Base-by-base conservation (phyloP, 345 rosid genomes). In the Citrus medica region DNA sequence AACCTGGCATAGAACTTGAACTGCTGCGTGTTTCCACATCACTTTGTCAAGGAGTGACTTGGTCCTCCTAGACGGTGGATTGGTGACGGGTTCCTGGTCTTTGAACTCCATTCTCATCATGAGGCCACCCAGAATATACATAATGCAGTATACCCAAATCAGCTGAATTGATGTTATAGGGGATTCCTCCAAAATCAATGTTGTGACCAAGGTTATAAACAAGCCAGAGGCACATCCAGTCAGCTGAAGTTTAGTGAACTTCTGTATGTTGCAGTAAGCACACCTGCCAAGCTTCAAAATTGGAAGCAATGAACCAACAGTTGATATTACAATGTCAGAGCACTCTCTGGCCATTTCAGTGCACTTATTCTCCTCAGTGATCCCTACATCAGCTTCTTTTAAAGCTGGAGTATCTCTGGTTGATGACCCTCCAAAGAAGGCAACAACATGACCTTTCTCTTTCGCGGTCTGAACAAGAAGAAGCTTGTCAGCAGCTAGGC, bases 181-280 rank as follows among this genome's bases (percentile, higher is more conserved):
- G 27, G 81, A 68, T 3, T 76, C 81, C 60, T 73, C 55, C 13
- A 24, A 58, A 42, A 7, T 13, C 56, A 79, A 38, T 62, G 85
- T 67, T 8, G 76, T 68, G n/a, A 76, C 40, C 28, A 77, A 51
- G 65, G 73, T 72, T 79, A 76, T 81, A 66, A 76, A 73, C 32
- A 73, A 38, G 27, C 82, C 80, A 24, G 87, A 79, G 69, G 79
- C 13, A 60, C 76, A 40, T 35, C 70, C 28, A 8, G 67, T 76
- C 65, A 79, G 76, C 74, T 84, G 84, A 40, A 76, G 69, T 76
- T 81, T 79, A 37, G 60, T 76, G 80, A 84, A 81, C 53, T 81
- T 76, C 65, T 79, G 81, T 59, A 76, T 65, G 79, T 81, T 84
- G 53, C 53, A 10, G 78, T 78, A 81, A 19, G 79, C 78, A 33